Evolutionary conservation across 331 rosid species (phyloP), one percentile per base, ranked within the genome.

Genomic region (Saraca asoca): DNA sequence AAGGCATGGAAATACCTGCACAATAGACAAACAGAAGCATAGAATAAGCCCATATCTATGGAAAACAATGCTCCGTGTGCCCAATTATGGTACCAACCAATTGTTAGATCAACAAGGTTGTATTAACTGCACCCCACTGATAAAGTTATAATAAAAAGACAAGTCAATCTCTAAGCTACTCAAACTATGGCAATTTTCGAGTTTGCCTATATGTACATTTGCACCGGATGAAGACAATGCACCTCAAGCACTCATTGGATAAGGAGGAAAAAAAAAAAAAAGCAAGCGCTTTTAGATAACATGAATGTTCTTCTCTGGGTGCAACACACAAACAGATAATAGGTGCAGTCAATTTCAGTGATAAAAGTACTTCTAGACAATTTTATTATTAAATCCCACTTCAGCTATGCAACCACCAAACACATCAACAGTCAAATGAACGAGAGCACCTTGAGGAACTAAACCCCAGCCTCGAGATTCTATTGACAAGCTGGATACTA

Each of bases 1-100:
- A 86, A 74, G 91, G 91, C 91, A 86, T 80, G 57, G 91, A 86
- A 73, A 83, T 83, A 62, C 91, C 91, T 86, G 88, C 44, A 86
- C 45, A 46, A 64, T 45, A 58, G 43, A 41, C 31, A n/a, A 29
- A 54, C 69, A 18, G 34, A 33, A 6, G 29, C 39, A 59, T 24
- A 69, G 54, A 49, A 45, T 66, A 15, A 43, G 43, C 7, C 56
- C 42, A 24, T 38, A 3, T 17, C n/a, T 10, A 35, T 10, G 64
- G 35, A 76, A 45, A 38, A 31, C 7, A 51, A 46, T 62, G 2
- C 44, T 5, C 31, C 31, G 44, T n/a, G n/a, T 6, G 17, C 16
- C 9, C 50, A 38, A 62, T 41, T 9, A 17, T 37, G 54, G 15
- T 46, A 60, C 18, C 18, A 50, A 24, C 48, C 5, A 31, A 20